phyloP scores from a whole-genome alignment of 768 basidiomycete genomes.

The Xanthoconium purpureum region DNA sequence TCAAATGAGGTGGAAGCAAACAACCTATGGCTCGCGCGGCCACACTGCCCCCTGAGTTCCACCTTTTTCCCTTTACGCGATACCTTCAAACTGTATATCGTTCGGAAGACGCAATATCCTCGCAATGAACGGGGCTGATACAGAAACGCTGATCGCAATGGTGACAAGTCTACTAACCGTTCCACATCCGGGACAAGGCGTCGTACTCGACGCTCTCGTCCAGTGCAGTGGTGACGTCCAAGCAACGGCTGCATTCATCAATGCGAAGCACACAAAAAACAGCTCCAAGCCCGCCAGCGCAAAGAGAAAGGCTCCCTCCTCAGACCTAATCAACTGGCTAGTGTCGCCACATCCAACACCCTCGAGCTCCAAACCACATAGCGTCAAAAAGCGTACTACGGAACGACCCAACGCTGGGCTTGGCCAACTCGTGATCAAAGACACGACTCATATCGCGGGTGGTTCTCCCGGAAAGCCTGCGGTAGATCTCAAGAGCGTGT shows the following conservation, averaged over 20 bases:
- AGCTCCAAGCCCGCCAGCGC: conserved; percentile 10
- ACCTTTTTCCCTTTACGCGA: background rate
- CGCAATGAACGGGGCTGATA: conserved; percentile 42
- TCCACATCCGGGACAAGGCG: conserved; percentile 34
- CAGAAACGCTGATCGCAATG: conserved; percentile 65
- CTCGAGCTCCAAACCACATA: conserved; percentile 21
- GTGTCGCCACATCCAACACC: conserved; percentile 14
- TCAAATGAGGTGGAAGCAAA: background rate
- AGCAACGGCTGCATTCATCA: conserved; percentile 44
- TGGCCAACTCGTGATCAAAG: conserved; percentile 13
- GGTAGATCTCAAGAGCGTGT: conserved; percentile 53
- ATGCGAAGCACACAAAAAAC: conserved; percentile 17
- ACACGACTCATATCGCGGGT: conserved; percentile 10
- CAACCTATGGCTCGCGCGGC: background rate
- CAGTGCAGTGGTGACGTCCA: conserved; percentile 54
- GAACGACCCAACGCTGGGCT: conserved; percentile 1
- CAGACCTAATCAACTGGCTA: conserved; percentile 57
- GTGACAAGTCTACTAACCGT: conserved; percentile 55
- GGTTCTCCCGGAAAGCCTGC: conserved; percentile 30
- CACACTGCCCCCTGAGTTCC: conserved; percentile 1
- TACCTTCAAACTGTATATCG: background rate
- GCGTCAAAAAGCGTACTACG: conserved; percentile 14
- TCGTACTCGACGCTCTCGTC: conserved; percentile 59
- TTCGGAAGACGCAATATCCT: too few relatives aligned
- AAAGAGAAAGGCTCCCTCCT: conserved; percentile 51